Evolutionary conservation across 345 rosid species (phyloP), one percentile per base, ranked within the genome.

Genomic region (Eucalyptus tenuipes): DNA sequence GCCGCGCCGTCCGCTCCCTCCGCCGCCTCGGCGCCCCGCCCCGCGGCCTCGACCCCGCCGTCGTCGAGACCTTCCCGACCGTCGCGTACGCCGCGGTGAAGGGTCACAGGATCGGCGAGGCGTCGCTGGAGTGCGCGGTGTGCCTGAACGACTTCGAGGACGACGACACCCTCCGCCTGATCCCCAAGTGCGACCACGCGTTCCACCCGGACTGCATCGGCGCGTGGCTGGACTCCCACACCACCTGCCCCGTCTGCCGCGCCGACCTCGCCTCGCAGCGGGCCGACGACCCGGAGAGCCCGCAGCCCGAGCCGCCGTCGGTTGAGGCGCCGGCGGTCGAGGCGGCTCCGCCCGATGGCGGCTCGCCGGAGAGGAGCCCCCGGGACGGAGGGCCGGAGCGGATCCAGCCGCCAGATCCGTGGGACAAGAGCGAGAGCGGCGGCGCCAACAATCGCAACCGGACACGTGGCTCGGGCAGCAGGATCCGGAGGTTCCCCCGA

Each of bases 181-280:
- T 98, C 6, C 99, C 99, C 15, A 96, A 94, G 55, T 98, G 99
- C 50, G 96, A 96, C 89, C 99, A 98, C 89, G 99, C 93, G 14
- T 98, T 98, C 89, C 99, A 98, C 59, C 93, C 99, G 5, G 99
- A 97, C 29, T 98, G 99, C 61, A 95, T 98, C 87, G 99, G 89
- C 44, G 95, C 91, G 18, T 98, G 99, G 99, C 93, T 98, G 4
- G 90, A 90, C 49, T 94, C 94, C 44, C 99, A 98, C 87, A 94
- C 94, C 18, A 98, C 99, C 12, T 98, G 99, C 88, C 99, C 99
- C 1, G 99, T 98, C 84, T 98, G 99, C 52, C 94, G 99, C n/a
- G 93, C 99, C 33, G 91, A 98, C 88, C 96, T 98, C 89, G 89
- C 88, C 1, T 90, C 91, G 31, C 90, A 86, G 87, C 88, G 93